Base-by-base conservation (phyloP, 768 basidiomycete species). In the Hericium alpestre region DNA sequence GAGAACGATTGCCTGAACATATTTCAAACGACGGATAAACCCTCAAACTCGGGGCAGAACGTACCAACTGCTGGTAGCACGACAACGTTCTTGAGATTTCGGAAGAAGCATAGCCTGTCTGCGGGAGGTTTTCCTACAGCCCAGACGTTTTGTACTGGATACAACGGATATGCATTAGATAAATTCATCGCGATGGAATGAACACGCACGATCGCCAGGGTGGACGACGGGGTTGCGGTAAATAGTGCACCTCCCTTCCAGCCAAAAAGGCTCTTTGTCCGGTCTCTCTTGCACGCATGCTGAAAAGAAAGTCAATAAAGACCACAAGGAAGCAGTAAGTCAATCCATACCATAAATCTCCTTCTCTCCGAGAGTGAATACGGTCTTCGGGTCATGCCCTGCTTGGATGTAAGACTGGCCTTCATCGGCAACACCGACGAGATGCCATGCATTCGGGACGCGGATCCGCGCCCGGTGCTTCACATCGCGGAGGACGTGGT, bases 391-490 rank as follows among this genome's bases (percentile, higher is more conserved):
- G 1, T 27, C 37, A 16, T 11, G 25, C 11, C 59, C 61, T 25
- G 58, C 55, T 23, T 66, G 54, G 20, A 65, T 66, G 59, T 88
- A 87, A 0, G 83, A 80, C 0, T 83, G 81, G 0, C 88, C 88
- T 69, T 92, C 88, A 63, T 93, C 91, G 3, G 88, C 86, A 9
- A 93, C 79, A 1, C 92, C 91, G 11, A 91, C 86, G 1, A 93
- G 75, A 25, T 83, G 74, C 58, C 81, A 81, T 58, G 83, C 83
- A 0, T 81, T 71, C 0, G 83, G 83, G 10, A 93, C 77, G 3
- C 76, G 80, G 25, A 93, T 87, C 9, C 88, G 76, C 0, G 90
- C 90, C 40, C 76, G 72, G 61, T 88, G 81, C 63, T 92, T 92
- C 64, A 93, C 80, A 43, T 81, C 81, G 5, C 88, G 77, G 41